Evolutionary conservation across 140 eudicot genomes (phyloP), one percentile per base, ranked within the genome.

Genomic region (Artemisia princeps): DNA sequence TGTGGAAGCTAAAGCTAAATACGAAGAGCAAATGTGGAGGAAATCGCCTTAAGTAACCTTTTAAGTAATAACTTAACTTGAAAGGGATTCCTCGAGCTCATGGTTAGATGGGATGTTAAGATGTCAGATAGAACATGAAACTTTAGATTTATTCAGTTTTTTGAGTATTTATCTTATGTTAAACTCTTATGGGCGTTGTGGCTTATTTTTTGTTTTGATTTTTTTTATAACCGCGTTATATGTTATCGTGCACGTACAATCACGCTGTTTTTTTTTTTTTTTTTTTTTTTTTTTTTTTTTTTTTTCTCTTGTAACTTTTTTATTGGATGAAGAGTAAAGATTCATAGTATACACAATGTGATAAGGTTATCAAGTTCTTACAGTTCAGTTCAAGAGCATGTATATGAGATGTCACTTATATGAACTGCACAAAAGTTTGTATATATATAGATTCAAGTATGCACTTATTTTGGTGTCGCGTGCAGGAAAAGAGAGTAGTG

Each of bases 21-120:
- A 79, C 67, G 76, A 84, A 51, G 80, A 69, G 22, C 84, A 79
- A 55, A 50, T 75, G 40, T 84, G 91, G 95, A 83, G 64, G 77
- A 81, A 64, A 69, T 86, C 68, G 14, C 6, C 45, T 0, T 81
- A 72, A 72, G 61, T 45, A 55, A 46, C 58, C 11, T 13, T 0
- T 63, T 2, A 14, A 52, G 64, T 68, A 55, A 62, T 68, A 69
- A 57, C 55, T 57, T 57, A 23, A 50, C 54, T n/a, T 1, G 55
- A 68, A 54, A 54, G 8, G 42, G 42, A 5, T 33, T 48, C 13
- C 52, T 45, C 15, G 23, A 49, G 14, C 52, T 16, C 44, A 28
- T 60, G 75, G 68, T 30, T 19, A 30, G 59, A 28, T 51, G 9
- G 9, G 71, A 8, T 50, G 60, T 19, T 57, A 30, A 26, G 61